Conservation (phyloP, 306 rosid genomes). For the Lotus japonicus region DNA sequence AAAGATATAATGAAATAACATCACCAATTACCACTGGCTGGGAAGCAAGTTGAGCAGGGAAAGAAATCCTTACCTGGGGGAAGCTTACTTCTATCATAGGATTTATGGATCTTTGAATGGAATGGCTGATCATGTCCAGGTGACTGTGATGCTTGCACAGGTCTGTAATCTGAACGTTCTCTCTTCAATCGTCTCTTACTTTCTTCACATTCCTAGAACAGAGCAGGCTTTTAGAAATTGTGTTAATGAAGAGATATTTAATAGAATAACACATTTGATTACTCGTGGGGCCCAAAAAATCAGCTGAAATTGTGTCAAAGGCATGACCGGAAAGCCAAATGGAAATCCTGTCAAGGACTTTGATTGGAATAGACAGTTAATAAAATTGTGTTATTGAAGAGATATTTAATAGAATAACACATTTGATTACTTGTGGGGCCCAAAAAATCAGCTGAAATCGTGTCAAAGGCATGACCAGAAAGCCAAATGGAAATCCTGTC, state of each 20-base stretch:
- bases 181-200: conserved; percentile 71
- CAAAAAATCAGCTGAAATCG: no score
- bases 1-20: background rate
- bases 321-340: background rate
- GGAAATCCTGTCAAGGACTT: background rate
- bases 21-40: background rate
- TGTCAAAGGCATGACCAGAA: no score
- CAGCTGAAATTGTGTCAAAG: background rate
- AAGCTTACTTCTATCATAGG: conserved; percentile 69
- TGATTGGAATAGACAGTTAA: no score
- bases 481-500: no score
- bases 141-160: conserved; percentile 51
- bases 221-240: conserved; percentile 23
- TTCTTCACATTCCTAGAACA: conserved; percentile 84
- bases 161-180: conserved; percentile 71
- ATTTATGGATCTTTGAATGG: conserved; percentile 46
- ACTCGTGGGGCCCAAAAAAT: background rate
- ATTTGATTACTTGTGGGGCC: no score
- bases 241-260: background rate
- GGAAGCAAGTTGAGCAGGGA: conserved; percentile 7
- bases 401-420: no score
- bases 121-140: conserved; percentile 48
- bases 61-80: conserved; percentile 73
- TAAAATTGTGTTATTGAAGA: no score
- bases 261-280: conserved; percentile 2